Conservation (phyloP, 192 early-diverging fungal genomes). For the Coemansia sp. region DNA sequence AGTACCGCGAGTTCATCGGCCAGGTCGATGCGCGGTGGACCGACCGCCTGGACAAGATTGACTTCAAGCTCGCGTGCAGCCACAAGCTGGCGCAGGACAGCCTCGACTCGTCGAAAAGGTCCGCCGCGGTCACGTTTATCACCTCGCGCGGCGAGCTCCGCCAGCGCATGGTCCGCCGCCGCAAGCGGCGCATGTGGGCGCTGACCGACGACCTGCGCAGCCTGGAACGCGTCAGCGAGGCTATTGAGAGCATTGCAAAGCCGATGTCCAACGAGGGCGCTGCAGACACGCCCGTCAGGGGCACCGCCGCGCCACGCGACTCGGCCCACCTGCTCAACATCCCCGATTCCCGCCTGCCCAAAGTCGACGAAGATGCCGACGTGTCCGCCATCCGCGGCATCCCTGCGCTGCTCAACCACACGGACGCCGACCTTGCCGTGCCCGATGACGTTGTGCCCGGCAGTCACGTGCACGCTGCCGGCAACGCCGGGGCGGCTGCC, state of each 20-base stretch:
- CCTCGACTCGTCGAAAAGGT: slow-evolving; percentile 10
- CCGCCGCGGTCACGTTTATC: slow-evolving; percentile 22
- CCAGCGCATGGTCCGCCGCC: slow-evolving; percentile 26
- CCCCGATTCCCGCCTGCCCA: slow-evolving; percentile 22
- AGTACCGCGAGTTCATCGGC: slow-evolving; percentile 31
- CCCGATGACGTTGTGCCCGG: neutral
- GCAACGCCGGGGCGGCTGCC: neutral
- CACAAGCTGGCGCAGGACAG: slow-evolving; percentile 20
- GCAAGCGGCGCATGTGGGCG: slow-evolving; percentile 38
- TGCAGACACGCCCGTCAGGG: neutral
- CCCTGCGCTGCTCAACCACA: slow-evolving; percentile 41
- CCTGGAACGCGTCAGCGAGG: slow-evolving; percentile 36
- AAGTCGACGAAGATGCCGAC: slow-evolving; percentile 31
- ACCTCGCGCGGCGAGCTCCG: slow-evolving; percentile 24
- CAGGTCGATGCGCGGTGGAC: slow-evolving; percentile 45
- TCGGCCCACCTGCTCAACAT: slow-evolving; percentile 30
- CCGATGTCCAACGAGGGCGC: slow-evolving; percentile 23
- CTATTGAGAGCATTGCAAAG: slow-evolving; percentile 19
- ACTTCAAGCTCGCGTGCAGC: slow-evolving; percentile 19
- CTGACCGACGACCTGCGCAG: slow-evolving; percentile 36
- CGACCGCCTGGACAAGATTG: slow-evolving; percentile 29
- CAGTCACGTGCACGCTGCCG: neutral
- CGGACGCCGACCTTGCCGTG: neutral
- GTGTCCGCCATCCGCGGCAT: slow-evolving; percentile 34
- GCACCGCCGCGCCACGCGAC: slow-evolving; percentile 7